These are phyloP conservation scores for Aspergillus flavus DNA, from an alignment of 2,329 filamentous ascomycete genomes.

Conservation along the genomic window DNA sequence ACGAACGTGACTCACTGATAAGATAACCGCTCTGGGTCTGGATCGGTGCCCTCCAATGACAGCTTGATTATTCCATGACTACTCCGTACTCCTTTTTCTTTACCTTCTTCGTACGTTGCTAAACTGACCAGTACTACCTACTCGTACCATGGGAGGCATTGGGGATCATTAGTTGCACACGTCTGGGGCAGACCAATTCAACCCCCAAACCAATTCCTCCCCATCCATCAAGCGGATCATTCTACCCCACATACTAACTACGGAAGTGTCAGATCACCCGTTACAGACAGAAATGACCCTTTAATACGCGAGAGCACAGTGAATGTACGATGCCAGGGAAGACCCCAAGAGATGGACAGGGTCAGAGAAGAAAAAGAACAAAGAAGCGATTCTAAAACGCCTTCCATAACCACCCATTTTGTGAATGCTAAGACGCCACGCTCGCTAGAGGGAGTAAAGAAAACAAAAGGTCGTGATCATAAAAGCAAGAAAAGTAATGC, in stretches of 20 bases:
- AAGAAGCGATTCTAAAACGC: conserved; percentile 1
- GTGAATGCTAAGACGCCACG: conserved; percentile 8
- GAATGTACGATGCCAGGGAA: not conserved
- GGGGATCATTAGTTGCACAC: not conserved
- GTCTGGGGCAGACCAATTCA: not conserved
- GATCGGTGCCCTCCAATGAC: conserved; percentile 1
- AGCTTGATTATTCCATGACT: not conserved
- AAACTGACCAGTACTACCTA: not conserved
- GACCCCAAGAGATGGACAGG: not conserved
- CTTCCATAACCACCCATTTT: conserved; percentile 6
- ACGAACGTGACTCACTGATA: conserved; percentile 32
- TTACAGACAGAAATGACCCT: not conserved
- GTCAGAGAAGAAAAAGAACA: conserved; percentile 1
- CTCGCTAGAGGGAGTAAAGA: conserved; percentile 9
- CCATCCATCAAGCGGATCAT: not conserved
- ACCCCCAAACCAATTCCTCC: not conserved
- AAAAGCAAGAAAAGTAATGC: conserved; percentile 16
- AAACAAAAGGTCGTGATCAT: conserved; percentile 1
- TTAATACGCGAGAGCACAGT: not conserved
- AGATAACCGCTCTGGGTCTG: conserved; percentile 25
- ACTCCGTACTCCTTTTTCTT: not conserved
- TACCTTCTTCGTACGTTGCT: not conserved
- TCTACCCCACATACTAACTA: conserved; percentile 3
- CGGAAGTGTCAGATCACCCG: conserved; percentile 2
- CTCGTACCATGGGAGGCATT: not conserved